Evolutionary conservation across 2,329 filamentous ascomycete species (phyloP).

Genomic region (Colletotrichum filicis): DNA sequence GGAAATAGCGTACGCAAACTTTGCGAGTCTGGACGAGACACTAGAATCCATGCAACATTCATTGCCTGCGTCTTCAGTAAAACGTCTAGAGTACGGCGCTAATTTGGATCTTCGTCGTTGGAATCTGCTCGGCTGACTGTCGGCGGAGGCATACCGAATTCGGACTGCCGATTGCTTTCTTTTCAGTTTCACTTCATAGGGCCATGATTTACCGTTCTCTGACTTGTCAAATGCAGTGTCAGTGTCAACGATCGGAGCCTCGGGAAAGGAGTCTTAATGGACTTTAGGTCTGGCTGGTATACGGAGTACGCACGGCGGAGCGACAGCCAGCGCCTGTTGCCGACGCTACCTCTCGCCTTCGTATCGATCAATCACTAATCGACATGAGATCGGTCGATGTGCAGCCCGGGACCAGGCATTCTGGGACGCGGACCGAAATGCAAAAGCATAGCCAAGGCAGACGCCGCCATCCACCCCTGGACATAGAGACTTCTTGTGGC

Average conservation of each 20-base stretch:
- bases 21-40: neutral
- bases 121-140: slow-evolving; percentile 19
- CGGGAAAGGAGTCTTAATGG: neutral
- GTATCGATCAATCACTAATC: neutral
- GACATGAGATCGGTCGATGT: slow-evolving; percentile 22
- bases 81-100: neutral
- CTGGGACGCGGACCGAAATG: slow-evolving; percentile 24
- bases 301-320: neutral
- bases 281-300: neutral
- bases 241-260: neutral
- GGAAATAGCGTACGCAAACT: neutral
- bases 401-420: slow-evolving; percentile 11
- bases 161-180: slow-evolving; percentile 16
- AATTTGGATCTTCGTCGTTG: neutral
- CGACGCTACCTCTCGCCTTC: slow-evolving; percentile 15
- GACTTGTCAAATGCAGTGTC: neutral
- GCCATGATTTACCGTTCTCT: neutral
- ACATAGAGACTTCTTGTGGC: neutral
- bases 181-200: slow-evolving; percentile 20
- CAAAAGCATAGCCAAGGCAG: slow-evolving; percentile 12
- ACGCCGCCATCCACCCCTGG: neutral
- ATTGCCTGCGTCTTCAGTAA: neutral
- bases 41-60: neutral
- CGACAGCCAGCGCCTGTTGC: slow-evolving; percentile 9
- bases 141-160: neutral